Conservation (phyloP, 148 eudicot genomes). For the Vaccinium corymbosum region DNA sequence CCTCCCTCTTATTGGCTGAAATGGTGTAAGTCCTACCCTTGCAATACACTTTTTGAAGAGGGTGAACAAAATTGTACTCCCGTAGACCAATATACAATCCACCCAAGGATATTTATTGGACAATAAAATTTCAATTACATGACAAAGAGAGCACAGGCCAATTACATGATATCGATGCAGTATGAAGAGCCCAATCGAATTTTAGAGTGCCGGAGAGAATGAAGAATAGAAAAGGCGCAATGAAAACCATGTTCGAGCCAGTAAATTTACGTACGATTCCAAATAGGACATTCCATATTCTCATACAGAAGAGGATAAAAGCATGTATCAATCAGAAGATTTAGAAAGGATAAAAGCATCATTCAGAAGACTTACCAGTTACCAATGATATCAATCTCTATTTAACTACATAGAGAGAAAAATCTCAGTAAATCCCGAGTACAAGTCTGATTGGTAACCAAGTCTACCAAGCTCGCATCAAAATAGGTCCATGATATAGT, state of each 20-base stretch:
- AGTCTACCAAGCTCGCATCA: background rate
- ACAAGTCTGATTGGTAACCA: constrained; percentile 3
- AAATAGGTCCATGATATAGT: background rate
- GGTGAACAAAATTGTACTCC: no score
- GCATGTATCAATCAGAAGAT: background rate
- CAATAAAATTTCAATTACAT: background rate
- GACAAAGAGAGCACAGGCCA: background rate
- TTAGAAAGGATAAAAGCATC: background rate
- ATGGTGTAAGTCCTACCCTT: no score
- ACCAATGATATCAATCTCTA: background rate
- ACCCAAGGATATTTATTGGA: background rate
- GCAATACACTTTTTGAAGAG: no score
- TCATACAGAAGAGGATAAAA: background rate
- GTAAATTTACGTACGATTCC: background rate
- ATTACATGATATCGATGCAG: no score
- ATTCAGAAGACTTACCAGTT: background rate
- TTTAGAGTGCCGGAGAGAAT: background rate
- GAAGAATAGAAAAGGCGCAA: background rate
- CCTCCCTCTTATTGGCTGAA: no score
- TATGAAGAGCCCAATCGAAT: no score
- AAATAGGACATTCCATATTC: no score
- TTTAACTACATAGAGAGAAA: background rate
- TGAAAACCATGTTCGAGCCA: background rate
- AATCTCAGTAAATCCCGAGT: background rate
- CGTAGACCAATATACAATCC: background rate